phyloP scores from a whole-genome alignment of 2,329 filamentous ascomycete species.

The Ophiostoma tasmaniense region DNA sequence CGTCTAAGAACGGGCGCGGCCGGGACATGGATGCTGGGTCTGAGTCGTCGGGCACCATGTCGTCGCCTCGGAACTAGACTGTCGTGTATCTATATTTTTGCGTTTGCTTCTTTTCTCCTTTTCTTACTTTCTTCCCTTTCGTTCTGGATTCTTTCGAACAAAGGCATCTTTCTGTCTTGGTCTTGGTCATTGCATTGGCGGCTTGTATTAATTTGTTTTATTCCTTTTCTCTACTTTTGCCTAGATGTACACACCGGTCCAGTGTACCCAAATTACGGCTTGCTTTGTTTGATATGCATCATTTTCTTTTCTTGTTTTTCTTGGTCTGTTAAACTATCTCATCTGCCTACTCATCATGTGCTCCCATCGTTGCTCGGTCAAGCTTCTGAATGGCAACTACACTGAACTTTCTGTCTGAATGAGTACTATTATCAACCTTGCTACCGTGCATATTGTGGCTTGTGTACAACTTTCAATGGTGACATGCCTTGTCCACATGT shows the following conservation, averaged over 20 bases:
- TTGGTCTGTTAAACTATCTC: background rate
- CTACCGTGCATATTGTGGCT: background rate
- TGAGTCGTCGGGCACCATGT: conserved; percentile 49
- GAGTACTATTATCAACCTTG: background rate
- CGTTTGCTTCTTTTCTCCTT: background rate
- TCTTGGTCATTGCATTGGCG: background rate
- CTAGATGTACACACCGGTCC: background rate
- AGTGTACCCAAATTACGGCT: background rate
- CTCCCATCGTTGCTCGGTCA: background rate
- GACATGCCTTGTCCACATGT: background rate
- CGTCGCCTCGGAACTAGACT: conserved; percentile 40
- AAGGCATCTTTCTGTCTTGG: background rate
- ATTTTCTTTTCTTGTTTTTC: background rate
- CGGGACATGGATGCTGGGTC: conserved; percentile 40
- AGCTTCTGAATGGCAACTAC: background rate
- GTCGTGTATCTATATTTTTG: background rate
- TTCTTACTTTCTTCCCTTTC: background rate
- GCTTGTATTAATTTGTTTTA: background rate
- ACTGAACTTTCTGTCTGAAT: background rate
- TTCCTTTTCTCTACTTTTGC: background rate
- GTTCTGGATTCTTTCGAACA: background rate
- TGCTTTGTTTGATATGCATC: background rate
- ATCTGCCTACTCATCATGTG: background rate
- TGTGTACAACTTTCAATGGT: background rate
- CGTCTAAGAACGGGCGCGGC: conserved; percentile 42